Base-by-base conservation (phyloP, 495 filamentous ascomycete genomes). In the Cenococcum geophilum region DNA sequence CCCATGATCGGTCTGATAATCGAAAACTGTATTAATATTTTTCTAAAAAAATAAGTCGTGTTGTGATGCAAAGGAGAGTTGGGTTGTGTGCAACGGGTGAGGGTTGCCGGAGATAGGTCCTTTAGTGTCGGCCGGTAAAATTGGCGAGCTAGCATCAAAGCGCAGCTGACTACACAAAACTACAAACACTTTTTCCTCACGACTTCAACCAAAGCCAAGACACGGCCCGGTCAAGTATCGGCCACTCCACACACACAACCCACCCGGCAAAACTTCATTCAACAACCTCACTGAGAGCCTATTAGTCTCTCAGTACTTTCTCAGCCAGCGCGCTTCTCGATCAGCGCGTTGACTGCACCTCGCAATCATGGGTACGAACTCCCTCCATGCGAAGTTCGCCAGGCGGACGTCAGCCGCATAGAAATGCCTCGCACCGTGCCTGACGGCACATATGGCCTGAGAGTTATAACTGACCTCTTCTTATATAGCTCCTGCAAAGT, bases 401-500 rank as follows among this genome's bases (percentile, higher is more conserved):
- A n/a, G 56, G 60, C 57, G 57, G 60, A 52, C 58, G 59, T 45
- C 40, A 45, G 40, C 40, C 40, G 18, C 12, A 14, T 16, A 4
- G 18, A 45, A 18, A 45, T 11, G 16, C 37, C 55, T 50, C 42
- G 11, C 2, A 10, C 5, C 27, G 9, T 25, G 25, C 16, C 4
- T n/a, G 20, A 35, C 10, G 6, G 22, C 36, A 8, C 22, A 8
- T 23, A n/a, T 5, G 20, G 27, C 11, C 34, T 10, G 10, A 52
- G 14, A 37, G 27, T 52, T 49, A 53, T 47, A 55, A 61, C 67
- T 69, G 59, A 67, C 58, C 52, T 35, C 53, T 16, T 43, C 1
- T 67, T 51, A 32, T 75, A 54, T 71, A 96, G 91, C 89, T 79
- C 91, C 90, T 56, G 70, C 75, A 67, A 96, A 96, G 78, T 83